Conservation (phyloP, 2,329 filamentous ascomycete species). For the Myriosclerotinia scirpicola region DNA sequence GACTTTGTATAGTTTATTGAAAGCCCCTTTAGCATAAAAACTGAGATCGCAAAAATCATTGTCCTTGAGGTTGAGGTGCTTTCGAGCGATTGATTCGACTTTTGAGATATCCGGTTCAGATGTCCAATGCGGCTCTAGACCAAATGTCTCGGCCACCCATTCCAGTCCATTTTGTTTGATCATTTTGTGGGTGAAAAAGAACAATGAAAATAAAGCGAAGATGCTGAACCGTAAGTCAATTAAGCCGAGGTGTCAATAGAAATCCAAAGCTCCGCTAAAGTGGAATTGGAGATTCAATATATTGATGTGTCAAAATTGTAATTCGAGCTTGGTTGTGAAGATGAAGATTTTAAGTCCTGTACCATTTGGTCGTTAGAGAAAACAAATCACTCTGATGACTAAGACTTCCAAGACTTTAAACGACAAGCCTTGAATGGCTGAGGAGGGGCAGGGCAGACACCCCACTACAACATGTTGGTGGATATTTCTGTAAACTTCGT, state of each 20-base stretch:
- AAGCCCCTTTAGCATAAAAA: slow-evolving; percentile 36
- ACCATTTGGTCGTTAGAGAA: no score
- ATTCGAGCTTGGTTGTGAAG: background rate
- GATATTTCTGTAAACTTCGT: no score
- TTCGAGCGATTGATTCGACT: slow-evolving; percentile 34
- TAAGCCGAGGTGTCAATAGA: no score
- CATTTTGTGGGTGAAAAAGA: background rate
- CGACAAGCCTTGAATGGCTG: no score
- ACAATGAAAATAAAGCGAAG: background rate
- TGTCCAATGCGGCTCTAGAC: slow-evolving; percentile 34
- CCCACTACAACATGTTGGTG: no score
- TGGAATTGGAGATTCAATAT: background rate
- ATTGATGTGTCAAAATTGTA: background rate
- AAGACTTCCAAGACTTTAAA: no score
- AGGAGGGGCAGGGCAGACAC: no score
- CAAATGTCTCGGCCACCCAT: slow-evolving; percentile 22
- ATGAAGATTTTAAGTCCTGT: background rate
- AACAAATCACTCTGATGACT: no score
- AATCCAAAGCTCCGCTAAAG: no score
- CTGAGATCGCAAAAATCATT: slow-evolving; percentile 32
- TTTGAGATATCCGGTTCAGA: slow-evolving; percentile 36
- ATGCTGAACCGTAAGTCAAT: background rate
- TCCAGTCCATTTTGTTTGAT: slow-evolving; percentile 24
- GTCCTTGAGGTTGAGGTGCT: slow-evolving; percentile 31
- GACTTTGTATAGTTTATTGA: slow-evolving; percentile 41